These are phyloP conservation scores for Talaromyces nanjingensis DNA, from an alignment of 495 filamentous ascomycete genomes.

Conservation along the genomic window DNA sequence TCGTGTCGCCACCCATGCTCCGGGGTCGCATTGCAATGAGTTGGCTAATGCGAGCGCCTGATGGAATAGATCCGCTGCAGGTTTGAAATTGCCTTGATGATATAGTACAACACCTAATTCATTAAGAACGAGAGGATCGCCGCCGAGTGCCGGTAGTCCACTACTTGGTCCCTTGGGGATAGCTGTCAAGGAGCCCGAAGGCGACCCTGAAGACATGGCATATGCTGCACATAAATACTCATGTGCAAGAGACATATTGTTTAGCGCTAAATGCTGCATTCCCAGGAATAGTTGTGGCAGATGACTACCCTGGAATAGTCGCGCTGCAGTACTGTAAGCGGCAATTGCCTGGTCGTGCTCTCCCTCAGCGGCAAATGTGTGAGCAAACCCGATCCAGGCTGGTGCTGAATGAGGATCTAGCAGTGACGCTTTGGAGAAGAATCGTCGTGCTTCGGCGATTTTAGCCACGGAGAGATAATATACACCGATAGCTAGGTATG, in stretches of 20 bases:
- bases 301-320: constrained; percentile 95
- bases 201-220: constrained; percentile 54
- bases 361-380: constrained; percentile 99
- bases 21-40: constrained; percentile 71
- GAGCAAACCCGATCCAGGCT: constrained; percentile 98
- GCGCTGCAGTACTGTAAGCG: constrained; percentile 91
- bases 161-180: constrained; percentile 39
- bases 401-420: constrained; percentile 97
- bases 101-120: constrained; percentile 93
- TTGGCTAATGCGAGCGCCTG: constrained; percentile 69
- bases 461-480: constrained; percentile 89
- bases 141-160: constrained; percentile 37
- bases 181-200: constrained; percentile 23
- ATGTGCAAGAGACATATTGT: constrained; percentile 91
- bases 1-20: constrained; percentile 80
- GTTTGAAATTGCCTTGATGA: constrained; percentile 73
- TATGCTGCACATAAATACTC: constrained; percentile 91
- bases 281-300: constrained; percentile 93
- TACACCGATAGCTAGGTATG: constrained; percentile 89
- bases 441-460: constrained; percentile 87
- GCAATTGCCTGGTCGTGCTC: constrained; percentile 98
- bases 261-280: constrained; percentile 95
- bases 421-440: constrained; percentile 94
- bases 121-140: constrained; percentile 86
- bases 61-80: constrained; percentile 65